Evolutionary conservation across 495 filamentous ascomycete species (phyloP), one percentile per base, ranked within the genome.

Genomic region (Penicillium alfredii): DNA sequence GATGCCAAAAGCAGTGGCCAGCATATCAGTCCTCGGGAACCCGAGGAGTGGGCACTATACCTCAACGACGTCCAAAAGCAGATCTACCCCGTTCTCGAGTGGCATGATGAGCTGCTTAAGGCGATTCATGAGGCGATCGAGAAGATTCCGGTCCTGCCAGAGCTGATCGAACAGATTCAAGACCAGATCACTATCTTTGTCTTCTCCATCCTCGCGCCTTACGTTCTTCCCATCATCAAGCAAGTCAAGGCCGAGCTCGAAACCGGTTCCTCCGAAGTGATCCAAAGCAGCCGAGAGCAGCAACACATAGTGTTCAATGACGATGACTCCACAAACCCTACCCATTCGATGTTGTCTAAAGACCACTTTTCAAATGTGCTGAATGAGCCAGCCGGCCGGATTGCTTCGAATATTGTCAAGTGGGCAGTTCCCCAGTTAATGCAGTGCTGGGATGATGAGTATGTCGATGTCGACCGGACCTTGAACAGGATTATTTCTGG

Each of bases 331-430:
- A 74, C 76, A 13, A 80, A 95, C 52, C 88, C 88, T 6, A 95
- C 88, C 7, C 88, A 95, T 58, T 88, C 83, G n/a, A 95, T 94
- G 88, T 74, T 95, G 12, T 85, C 84, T 27, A 95, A 95, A 68
- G 88, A 94, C 49, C 88, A 94, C 54, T 94, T 93, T 57, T 81
- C 81, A 29, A 87, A 88, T 49, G 63, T 88, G 13, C 77, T 95
- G 33, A 95, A 95, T 54, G 87, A 93, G 56, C 78, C 86, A 15
- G 88, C 86, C 10, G 88, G 88, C 19, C 83, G 81, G 42, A 72
- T 88, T 40, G 88, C 88, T 17, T 82, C 79, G 25, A 73, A 78
- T 48, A 71, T 88, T 11, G 58, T 95, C 33, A 76, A 78, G 35
- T 94, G 85, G 82, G 77, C 79, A 8, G 84, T 93, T 23, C 88